Conservation (phyloP, 192 early-diverging fungal species). For the Coemansia sp. region DNA sequence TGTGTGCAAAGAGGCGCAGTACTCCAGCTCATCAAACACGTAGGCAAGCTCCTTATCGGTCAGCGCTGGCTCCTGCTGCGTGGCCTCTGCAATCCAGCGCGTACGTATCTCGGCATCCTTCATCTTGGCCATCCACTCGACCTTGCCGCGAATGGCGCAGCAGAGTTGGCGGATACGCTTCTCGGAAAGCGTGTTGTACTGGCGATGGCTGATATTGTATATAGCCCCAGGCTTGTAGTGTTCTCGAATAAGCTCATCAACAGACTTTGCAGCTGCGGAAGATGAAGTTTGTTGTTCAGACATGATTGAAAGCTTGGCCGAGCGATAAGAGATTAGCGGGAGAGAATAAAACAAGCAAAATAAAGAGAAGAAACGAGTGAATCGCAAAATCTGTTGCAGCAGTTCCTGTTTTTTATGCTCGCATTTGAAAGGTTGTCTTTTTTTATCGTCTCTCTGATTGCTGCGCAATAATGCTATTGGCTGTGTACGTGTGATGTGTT, state of each 20-base stretch:
- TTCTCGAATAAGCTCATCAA: not conserved
- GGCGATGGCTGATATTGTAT: not conserved
- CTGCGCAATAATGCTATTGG: not conserved
- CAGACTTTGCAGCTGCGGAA: not conserved
- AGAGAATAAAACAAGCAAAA: not conserved
- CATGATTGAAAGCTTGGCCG: no score
- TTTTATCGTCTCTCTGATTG: not conserved
- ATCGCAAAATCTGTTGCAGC: not conserved
- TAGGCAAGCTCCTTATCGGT: slow-evolving; percentile 49
- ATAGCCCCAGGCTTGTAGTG: slow-evolving; percentile 1
- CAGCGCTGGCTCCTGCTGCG: slow-evolving; percentile 16
- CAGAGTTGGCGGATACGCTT: slow-evolving; percentile 35
- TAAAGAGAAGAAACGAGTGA: not conserved
- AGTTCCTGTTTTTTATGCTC: not conserved
- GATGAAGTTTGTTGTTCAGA: not conserved
- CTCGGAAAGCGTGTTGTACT: not conserved
- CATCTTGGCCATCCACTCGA: slow-evolving; percentile 47
- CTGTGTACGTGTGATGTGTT: no score
- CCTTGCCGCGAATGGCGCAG: slow-evolving; percentile 54
- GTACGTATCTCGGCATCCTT: slow-evolving; percentile 22
- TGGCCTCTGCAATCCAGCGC: slow-evolving; percentile 31
- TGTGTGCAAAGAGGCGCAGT: slow-evolving; percentile 27
- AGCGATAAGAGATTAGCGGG: no score
- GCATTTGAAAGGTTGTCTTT: not conserved
- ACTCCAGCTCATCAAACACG: slow-evolving; percentile 51